Conservation (phyloP, 202 grass and related monocot species). For the Schoenoplectus tabernaemontani region DNA sequence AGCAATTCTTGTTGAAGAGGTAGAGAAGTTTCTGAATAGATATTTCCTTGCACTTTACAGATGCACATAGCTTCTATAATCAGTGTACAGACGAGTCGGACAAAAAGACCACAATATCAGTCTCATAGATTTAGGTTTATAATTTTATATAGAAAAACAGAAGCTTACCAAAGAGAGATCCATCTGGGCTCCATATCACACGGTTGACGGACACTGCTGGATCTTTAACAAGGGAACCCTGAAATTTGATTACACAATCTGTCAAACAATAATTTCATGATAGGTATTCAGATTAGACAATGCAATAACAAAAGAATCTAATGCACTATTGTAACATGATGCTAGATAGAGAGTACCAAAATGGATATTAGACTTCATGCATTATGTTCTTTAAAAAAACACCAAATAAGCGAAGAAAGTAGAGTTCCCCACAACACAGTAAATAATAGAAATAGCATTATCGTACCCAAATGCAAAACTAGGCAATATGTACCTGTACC, state of each 20-base stretch:
- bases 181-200: conserved; percentile 94
- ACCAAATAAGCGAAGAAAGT: not conserved
- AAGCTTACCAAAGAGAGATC: conserved; percentile 83
- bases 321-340: too few species aligned
- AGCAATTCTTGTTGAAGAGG: not conserved
- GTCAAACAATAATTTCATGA: not conserved
- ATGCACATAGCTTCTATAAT: not conserved
- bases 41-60: not conserved
- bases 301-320: not conserved
- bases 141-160: conserved; percentile 3
- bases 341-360: not conserved
- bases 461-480: not conserved
- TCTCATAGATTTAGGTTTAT: not conserved
- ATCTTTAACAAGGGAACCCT: conserved; percentile 85
- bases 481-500: conserved; percentile 31
- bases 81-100: not conserved
- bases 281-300: not conserved
- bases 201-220: conserved; percentile 81
- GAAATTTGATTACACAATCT: conserved; percentile 21
- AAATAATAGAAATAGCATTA: not conserved
- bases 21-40: not conserved
- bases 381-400: not conserved
- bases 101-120: not conserved
- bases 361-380: not conserved
- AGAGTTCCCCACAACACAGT: not conserved